phyloP scores from a whole-genome alignment of 2,329 filamentous ascomycete genomes.

The Alternaria gansuensis region DNA sequence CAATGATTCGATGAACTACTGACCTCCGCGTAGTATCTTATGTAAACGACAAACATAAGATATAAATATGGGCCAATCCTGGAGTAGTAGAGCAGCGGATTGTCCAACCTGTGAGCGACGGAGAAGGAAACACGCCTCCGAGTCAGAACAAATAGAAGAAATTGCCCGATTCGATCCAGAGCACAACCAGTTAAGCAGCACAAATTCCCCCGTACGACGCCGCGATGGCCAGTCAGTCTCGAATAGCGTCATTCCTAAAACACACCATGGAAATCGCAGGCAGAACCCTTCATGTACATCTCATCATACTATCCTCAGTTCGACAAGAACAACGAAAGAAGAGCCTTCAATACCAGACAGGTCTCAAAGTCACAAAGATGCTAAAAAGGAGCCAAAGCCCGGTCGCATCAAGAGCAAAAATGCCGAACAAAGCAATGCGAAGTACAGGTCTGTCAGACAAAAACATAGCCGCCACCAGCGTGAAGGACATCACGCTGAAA shows the following conservation, averaged over 20 bases:
- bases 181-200: not conserved
- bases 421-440: not conserved
- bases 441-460: not conserved
- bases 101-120: not conserved
- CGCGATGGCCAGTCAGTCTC: not conserved
- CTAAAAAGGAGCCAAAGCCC: not conserved
- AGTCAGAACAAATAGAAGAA: not conserved
- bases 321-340: not conserved
- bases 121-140: not conserved
- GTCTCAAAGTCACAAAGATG: not conserved
- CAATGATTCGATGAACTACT: not conserved
- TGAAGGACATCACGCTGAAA: not conserved
- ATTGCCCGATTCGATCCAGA: not conserved
- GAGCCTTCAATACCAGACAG: too few species aligned
- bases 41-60: not conserved
- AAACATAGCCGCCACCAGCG: not conserved
- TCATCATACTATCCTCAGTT: not conserved
- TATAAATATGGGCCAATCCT: constrained; percentile 19
- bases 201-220: not conserved
- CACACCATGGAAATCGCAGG: not conserved
- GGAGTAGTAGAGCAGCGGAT: constrained; percentile 9
- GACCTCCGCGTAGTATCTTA: too few species aligned
- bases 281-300: not conserved
- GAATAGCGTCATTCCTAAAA: not conserved
- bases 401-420: not conserved